phyloP scores from a whole-genome alignment of 148 eudicot genomes.

The Arctostaphylos glauca region DNA sequence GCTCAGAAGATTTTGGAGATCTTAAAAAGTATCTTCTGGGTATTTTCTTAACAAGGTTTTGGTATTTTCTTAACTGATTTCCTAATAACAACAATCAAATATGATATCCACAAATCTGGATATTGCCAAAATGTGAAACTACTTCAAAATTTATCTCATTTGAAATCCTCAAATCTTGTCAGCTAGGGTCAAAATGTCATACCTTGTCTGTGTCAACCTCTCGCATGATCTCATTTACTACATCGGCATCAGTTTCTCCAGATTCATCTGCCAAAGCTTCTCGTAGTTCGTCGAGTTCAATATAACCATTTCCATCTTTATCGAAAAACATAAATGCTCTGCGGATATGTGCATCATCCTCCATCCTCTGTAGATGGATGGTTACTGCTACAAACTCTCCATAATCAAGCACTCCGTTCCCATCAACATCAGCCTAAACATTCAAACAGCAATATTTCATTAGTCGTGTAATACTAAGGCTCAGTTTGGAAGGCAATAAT shows the following conservation, averaged over 20 bases:
- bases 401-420: constrained; percentile 84
- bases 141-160: not conserved
- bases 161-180: not conserved
- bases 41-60: not conserved
- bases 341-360: constrained; percentile 89
- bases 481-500: not conserved
- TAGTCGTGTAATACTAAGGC: not conserved
- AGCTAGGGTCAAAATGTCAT: not conserved
- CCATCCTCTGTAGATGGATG: constrained; percentile 92
- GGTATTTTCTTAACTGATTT: not conserved
- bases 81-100: not conserved
- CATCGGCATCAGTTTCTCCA: constrained; percentile 61
- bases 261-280: constrained; percentile 78
- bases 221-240: constrained; percentile 73
- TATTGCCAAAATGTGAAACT: constrained; percentile 4
- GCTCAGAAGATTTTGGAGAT: not conserved
- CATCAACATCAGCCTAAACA: constrained; percentile 88
- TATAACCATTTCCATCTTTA: constrained; percentile 82
- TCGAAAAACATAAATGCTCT: constrained; percentile 85
- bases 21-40: not conserved
- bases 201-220: constrained; percentile 96
- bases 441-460: constrained; percentile 2
- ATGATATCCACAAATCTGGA: not conserved
- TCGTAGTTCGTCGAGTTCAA: constrained; percentile 80
- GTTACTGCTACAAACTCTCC: constrained; percentile 98